phyloP scores from a whole-genome alignment of 116 monocot species.

The Iris pallida region DNA sequence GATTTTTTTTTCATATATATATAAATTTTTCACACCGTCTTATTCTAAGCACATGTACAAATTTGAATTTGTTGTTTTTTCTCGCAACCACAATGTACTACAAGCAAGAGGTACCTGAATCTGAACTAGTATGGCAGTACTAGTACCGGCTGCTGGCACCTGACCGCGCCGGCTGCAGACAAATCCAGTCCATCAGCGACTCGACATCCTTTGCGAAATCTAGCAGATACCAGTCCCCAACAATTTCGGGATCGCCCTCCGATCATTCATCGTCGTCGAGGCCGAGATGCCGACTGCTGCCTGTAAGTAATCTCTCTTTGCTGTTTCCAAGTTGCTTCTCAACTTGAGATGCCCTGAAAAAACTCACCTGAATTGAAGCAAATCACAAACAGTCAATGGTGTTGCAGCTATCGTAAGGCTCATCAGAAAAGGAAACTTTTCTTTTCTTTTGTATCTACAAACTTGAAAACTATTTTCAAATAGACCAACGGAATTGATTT shows the following conservation, averaged over 20 bases:
- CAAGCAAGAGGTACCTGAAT: slow-evolving; percentile 86
- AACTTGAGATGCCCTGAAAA: slow-evolving; percentile 79
- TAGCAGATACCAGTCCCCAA: slow-evolving; percentile 68
- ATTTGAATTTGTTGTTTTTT: too few relatives aligned
- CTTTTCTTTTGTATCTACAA: too few relatives aligned
- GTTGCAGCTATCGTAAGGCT: too few relatives aligned
- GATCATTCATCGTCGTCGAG: slow-evolving; percentile 6
- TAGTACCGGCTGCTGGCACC: slow-evolving; percentile 36
- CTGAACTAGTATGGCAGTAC: slow-evolving; percentile 84
- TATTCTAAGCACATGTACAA: slow-evolving; percentile 10
- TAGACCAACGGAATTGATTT: too few relatives aligned
- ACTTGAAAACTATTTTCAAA: too few relatives aligned
- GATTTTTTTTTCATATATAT: neutral
- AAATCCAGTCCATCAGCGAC: slow-evolving; percentile 78
- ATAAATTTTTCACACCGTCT: slow-evolving; percentile 7
- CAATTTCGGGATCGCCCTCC: slow-evolving; percentile 67
- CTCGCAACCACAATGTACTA: slow-evolving; percentile 4
- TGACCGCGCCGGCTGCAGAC: slow-evolving; percentile 69
- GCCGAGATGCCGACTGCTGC: slow-evolving; percentile 63
- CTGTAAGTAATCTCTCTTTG: slow-evolving; percentile 84
- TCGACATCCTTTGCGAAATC: slow-evolving; percentile 90
- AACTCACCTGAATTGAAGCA: slow-evolving; percentile 56
- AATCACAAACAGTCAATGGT: neutral
- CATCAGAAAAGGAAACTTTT: too few relatives aligned
- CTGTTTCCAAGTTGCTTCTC: slow-evolving; percentile 73